These are phyloP conservation scores for Erodium chrysanthum DNA, from an alignment of 441 rosid genomes.

Conservation along the genomic window DNA sequence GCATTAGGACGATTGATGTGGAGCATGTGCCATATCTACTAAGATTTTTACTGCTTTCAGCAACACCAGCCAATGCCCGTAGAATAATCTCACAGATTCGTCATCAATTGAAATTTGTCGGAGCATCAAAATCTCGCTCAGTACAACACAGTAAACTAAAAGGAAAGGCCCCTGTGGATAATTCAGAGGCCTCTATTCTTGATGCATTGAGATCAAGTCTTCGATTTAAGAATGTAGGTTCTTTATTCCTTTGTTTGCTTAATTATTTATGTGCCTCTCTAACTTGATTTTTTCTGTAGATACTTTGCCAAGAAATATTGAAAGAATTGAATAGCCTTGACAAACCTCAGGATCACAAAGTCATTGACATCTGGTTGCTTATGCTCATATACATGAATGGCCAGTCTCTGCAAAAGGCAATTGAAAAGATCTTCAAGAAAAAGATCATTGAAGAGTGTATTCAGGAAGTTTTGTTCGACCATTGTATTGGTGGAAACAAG, in stretches of 20 bases:
- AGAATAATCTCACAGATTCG: conserved; percentile 66
- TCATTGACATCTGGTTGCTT: conserved; percentile 72
- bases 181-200: conserved; percentile 56
- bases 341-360: conserved; percentile 64
- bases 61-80: conserved; percentile 52
- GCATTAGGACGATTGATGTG: conserved; percentile 59
- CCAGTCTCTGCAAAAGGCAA: conserved; percentile 41
- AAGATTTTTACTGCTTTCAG: conserved; percentile 68
- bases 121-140: conserved; percentile 30
- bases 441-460: conserved; percentile 62
- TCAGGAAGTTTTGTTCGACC: conserved; percentile 54
- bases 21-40: conserved; percentile 69
- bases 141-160: conserved; percentile 43
- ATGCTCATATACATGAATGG: conserved; percentile 58
- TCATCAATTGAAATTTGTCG: conserved; percentile 54
- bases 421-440: conserved; percentile 61
- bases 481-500: conserved; percentile 58
- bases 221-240: conserved; percentile 63
- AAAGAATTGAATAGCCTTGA: conserved; percentile 55
- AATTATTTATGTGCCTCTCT: conserved; percentile 12
- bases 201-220: conserved; percentile 72
- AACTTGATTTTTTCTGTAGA: conserved; percentile 26
- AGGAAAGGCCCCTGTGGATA: conserved; percentile 44
- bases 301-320: conserved; percentile 69
- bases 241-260: conserved; percentile 10